Percentiles rank a stretch among this genome's conserved stretches.
Evolutionary conservation across 1,284 basidiomycete species (phyloP).

Genomic region (Paramarasmius palmivorus): DNA sequence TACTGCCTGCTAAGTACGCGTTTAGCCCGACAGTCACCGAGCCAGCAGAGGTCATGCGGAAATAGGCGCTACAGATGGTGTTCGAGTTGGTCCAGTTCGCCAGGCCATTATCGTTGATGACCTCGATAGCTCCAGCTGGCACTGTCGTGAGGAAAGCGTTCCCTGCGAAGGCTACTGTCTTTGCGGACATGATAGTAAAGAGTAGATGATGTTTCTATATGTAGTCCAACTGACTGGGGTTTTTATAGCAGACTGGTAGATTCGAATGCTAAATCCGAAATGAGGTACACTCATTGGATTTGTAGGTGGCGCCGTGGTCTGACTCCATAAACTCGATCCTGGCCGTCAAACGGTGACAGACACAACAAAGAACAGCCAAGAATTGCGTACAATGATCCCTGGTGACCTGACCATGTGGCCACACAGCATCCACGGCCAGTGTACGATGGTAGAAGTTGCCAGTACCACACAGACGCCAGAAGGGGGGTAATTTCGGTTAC

Average conservation of each 20-base stretch:
- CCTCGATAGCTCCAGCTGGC: background rate
- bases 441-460: no score
- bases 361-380: no score
- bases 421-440: no score
- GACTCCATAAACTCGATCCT: no score
- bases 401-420: no score
- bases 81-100: constrained; percentile 8
- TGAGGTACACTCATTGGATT: no score
- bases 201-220: background rate
- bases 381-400: no score
- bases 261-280: no score
- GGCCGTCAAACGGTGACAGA: no score
- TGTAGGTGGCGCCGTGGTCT: no score
- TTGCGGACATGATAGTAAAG: constrained; percentile 6
- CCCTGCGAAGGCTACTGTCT: constrained; percentile 7
- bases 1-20: constrained; percentile 4
- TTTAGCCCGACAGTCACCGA: constrained; percentile 10
- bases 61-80: constrained; percentile 8
- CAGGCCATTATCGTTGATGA: constrained; percentile 6
- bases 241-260: background rate
- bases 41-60: constrained; percentile 9
- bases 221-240: background rate
- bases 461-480: no score
- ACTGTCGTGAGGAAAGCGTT: constrained; percentile 7
- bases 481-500: no score